A percentile compares a stretch with the other conserved stretches of the same genome.
Conservation (phyloP, 2,329 filamentous ascomycete species). For the Davidsoniella virescens region DNA sequence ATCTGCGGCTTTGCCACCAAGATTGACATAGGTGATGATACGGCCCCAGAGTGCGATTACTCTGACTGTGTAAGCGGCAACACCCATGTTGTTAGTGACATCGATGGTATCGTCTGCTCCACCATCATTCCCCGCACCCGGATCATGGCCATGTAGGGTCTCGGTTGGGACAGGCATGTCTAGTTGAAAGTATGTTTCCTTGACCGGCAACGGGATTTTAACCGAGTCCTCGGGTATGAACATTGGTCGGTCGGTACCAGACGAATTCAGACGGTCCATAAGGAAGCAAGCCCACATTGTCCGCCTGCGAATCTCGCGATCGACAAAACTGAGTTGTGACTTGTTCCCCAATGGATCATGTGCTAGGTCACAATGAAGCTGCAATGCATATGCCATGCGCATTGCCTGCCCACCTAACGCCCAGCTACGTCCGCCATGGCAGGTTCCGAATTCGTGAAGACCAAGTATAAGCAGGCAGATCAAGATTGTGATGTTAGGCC, state of each 20-base stretch:
- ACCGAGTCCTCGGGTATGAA: conserved; percentile 83
- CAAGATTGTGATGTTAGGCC: conserved; percentile 88
- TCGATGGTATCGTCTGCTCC: neutral
- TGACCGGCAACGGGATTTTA: conserved; percentile 77
- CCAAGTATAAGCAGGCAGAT: conserved; percentile 80
- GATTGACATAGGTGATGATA: conserved; percentile 77
- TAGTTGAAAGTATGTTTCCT: conserved; percentile 76
- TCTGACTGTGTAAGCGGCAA: conserved; percentile 77
- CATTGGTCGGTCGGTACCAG: conserved; percentile 78
- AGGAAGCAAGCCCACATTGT: conserved; percentile 98
- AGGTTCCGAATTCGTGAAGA: conserved; percentile 91
- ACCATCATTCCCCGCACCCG: conserved; percentile 29
- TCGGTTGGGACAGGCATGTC: conserved; percentile 84
- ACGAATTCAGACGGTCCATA: conserved; percentile 96
- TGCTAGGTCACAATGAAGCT: conserved; percentile 82
- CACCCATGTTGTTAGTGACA: conserved; percentile 70
- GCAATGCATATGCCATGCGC: conserved; percentile 89
- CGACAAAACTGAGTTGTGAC: conserved; percentile 63
- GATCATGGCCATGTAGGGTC: conserved; percentile 55
- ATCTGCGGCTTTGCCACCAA: conserved; percentile 72
- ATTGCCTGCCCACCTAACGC: conserved; percentile 88
- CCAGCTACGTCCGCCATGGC: conserved; percentile 91
- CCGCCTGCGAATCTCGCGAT: conserved; percentile 78
- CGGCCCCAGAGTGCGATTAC: conserved; percentile 78
- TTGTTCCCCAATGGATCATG: conserved; percentile 44